Evolutionary conservation across 2,329 filamentous ascomycete genomes (phyloP).

Genomic region (Westerdykella ornata): DNA sequence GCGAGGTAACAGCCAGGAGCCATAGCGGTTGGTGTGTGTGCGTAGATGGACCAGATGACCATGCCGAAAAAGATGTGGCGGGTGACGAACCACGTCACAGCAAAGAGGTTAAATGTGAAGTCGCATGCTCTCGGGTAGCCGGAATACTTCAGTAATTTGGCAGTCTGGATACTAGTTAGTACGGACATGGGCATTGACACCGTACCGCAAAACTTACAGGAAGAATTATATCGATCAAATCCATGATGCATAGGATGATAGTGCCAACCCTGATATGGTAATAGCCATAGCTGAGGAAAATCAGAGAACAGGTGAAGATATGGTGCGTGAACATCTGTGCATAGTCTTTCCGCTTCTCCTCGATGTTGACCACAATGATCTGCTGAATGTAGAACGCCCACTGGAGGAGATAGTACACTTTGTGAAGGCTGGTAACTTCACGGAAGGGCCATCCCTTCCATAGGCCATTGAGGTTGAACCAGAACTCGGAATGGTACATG

Average conservation of each 20-base stretch:
- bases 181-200: constrained; percentile 4
- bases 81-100: constrained; percentile 74
- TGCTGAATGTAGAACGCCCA: constrained; percentile 93
- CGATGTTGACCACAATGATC: constrained; percentile 88
- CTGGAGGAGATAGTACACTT: constrained; percentile 85
- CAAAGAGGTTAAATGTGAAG: constrained; percentile 74
- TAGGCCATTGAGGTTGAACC: constrained; percentile 65
- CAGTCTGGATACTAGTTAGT: constrained; percentile 52
- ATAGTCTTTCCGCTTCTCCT: constrained; percentile 89
- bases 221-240: constrained; percentile 81
- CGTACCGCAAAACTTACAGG: constrained; percentile 51
- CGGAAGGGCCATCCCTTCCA: constrained; percentile 82
- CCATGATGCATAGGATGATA: constrained; percentile 85
- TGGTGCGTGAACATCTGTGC: constrained; percentile 96
- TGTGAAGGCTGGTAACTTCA: constrained; percentile 66
- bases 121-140: constrained; percentile 73
- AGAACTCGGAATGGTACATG: constrained; percentile 70
- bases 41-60: constrained; percentile 76
- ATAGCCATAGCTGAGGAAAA: constrained; percentile 78
- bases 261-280: constrained; percentile 83
- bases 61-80: constrained; percentile 75
- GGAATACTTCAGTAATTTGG: constrained; percentile 87
- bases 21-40: constrained; percentile 57
- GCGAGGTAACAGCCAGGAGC: constrained; percentile 62
- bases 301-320: constrained; percentile 75